phyloP scores from a whole-genome alignment of 2,329 filamentous ascomycete genomes.

The Ceratocystiopsis sp. region DNA sequence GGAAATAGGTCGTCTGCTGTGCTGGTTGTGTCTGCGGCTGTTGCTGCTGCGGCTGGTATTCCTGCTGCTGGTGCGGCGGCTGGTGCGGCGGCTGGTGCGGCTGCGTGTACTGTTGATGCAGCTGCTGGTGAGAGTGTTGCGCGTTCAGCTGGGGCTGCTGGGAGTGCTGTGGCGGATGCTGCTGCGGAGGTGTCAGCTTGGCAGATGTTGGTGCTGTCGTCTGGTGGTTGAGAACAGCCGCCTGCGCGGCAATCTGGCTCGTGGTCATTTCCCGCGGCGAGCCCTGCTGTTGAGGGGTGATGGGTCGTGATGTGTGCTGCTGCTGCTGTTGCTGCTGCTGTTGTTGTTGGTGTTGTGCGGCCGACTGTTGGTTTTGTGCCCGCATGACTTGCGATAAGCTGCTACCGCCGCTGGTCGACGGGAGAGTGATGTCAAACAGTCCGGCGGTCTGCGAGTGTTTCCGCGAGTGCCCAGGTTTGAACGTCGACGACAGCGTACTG shows the following conservation, averaged over 20 bases:
- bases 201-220: slow-evolving; percentile 12
- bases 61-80: slow-evolving; percentile 34
- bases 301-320: neutral
- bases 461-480: slow-evolving; percentile 27
- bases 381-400: slow-evolving; percentile 34
- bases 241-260: slow-evolving; percentile 68
- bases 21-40: slow-evolving; percentile 9
- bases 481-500: too few species aligned
- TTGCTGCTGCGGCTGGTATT: slow-evolving; percentile 18
- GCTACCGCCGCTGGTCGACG: slow-evolving; percentile 36
- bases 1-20: slow-evolving; percentile 19
- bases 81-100: slow-evolving; percentile 22
- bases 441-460: slow-evolving; percentile 60
- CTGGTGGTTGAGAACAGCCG: slow-evolving; percentile 53
- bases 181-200: slow-evolving; percentile 11
- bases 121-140: slow-evolving; percentile 12
- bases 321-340: slow-evolving; percentile 1
- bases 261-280: slow-evolving; percentile 29
- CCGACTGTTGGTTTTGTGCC: slow-evolving; percentile 14
- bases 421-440: slow-evolving; percentile 57
- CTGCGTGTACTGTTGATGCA: neutral
- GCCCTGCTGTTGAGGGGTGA: slow-evolving; percentile 9
- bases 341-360: slow-evolving; percentile 6
- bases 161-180: slow-evolving; percentile 29
- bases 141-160: slow-evolving; percentile 28